These are phyloP conservation scores for Gilbertella persicaria DNA, from an alignment of 371 early-diverging fungal species.

Conservation along the genomic window DNA sequence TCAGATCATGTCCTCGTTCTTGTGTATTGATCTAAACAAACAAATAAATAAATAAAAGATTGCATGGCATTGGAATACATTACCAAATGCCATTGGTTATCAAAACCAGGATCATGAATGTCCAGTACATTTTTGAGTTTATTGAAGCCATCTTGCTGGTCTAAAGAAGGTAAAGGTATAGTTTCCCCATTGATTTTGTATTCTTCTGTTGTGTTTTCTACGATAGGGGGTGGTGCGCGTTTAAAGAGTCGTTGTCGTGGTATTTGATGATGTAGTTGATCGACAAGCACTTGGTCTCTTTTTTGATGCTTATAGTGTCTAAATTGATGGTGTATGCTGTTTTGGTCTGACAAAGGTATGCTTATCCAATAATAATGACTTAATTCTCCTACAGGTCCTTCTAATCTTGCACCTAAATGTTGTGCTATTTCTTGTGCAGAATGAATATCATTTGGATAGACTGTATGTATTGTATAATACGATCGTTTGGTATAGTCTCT, in stretches of 20 bases:
- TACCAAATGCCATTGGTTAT: constrained; percentile 88
- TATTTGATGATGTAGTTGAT: constrained; percentile 21
- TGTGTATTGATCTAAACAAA: constrained; percentile 67
- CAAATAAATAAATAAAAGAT: neutral
- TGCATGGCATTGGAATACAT: neutral
- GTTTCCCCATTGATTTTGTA: constrained; percentile 10
- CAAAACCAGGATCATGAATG: constrained; percentile 80
- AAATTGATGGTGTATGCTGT: constrained; percentile 4
- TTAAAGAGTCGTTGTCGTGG: constrained; percentile 38
- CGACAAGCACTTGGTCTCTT: neutral
- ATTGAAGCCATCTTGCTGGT: constrained; percentile 11
- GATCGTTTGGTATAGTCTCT: constrained; percentile 35
- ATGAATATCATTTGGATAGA: constrained; percentile 20
- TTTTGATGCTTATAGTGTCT: constrained; percentile 1
- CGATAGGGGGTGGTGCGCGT: constrained; percentile 18
- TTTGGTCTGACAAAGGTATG: constrained; percentile 12
- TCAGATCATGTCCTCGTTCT: constrained; percentile 80
- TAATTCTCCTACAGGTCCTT: constrained; percentile 73
- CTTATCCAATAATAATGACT: constrained; percentile 65
- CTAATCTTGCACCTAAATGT: constrained; percentile 47
- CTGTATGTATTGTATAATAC: constrained; percentile 55
- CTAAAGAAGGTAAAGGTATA: constrained; percentile 5
- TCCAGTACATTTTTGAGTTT: constrained; percentile 26
- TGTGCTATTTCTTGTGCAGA: constrained; percentile 34
- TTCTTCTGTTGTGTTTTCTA: constrained; percentile 5